Conservation (phyloP, 768 basidiomycete species). For the Mycena filopes region DNA sequence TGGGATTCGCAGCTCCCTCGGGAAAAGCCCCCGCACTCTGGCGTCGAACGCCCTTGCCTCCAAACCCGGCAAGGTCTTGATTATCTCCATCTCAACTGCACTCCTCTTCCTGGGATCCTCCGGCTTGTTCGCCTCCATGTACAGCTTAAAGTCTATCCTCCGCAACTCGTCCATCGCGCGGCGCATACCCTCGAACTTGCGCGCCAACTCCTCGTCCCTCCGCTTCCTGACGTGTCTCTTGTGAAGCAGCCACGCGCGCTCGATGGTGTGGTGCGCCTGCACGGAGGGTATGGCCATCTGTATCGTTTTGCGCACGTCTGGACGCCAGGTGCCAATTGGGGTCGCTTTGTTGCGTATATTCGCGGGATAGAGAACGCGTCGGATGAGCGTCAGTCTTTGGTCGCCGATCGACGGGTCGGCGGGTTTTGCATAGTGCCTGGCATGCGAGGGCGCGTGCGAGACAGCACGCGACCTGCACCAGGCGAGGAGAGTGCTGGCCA, state of each 20-base stretch:
- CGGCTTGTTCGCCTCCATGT: conserved; percentile 76
- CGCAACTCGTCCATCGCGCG: conserved; percentile 86
- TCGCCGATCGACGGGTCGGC: conserved; percentile 63
- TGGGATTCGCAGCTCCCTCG: conserved; percentile 87
- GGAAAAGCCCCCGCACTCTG: conserved; percentile 83
- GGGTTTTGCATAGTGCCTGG: conserved; percentile 54
- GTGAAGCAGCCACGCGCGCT: conserved; percentile 89
- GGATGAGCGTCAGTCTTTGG: conserved; percentile 72
- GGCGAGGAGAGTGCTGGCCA: conserved; percentile 55
- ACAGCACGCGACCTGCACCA: conserved; percentile 37
- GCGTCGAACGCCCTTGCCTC: conserved; percentile 82
- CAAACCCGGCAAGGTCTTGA: conserved; percentile 70
- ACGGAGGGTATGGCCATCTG: conserved; percentile 87
- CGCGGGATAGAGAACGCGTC: conserved; percentile 82
- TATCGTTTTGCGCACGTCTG: conserved; percentile 79
- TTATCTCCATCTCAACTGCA: conserved; percentile 63
- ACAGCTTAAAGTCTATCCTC: conserved; percentile 66
- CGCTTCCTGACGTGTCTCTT: conserved; percentile 77
- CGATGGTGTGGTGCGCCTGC: conserved; percentile 93
- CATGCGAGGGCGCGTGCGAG: conserved; percentile 44
- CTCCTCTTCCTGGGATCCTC: conserved; percentile 79
- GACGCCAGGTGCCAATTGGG: conserved; percentile 87
- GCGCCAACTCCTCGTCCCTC: conserved; percentile 72
- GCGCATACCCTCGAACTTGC: conserved; percentile 86
- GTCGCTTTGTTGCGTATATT: conserved; percentile 76